These are phyloP conservation scores for Diddensiella transvaalensis DNA, from an alignment of 805 yeast genomes.

Conservation along the genomic window DNA sequence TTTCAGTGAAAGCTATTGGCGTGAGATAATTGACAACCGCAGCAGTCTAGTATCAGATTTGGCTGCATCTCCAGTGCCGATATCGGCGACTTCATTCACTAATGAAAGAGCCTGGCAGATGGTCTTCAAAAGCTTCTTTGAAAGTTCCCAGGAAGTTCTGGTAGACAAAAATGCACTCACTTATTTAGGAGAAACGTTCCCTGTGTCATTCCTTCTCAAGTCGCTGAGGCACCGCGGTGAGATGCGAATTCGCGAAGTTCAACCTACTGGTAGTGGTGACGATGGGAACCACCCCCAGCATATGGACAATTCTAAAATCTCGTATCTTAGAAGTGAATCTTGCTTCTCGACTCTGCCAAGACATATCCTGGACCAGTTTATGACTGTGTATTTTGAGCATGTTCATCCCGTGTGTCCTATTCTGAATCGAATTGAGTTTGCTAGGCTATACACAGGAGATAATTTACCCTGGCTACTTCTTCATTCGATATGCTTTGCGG, in stretches of 20 bases:
- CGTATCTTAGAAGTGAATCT: not conserved
- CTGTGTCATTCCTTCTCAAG: conserved; percentile 11
- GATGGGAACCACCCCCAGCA: not conserved
- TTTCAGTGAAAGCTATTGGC: not conserved
- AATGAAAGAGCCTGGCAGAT: conserved; percentile 4
- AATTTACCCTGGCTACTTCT: conserved; percentile 14
- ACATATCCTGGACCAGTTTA: conserved; percentile 8
- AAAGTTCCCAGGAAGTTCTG: not conserved
- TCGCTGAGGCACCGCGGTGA: conserved; percentile 14
- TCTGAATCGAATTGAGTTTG: conserved; percentile 12
- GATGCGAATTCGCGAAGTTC: conserved; percentile 5
- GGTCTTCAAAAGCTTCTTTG: conserved; percentile 6
- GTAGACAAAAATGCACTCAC: conserved; percentile 6
- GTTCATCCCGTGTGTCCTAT: conserved; percentile 20
- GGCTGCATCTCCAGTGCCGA: not conserved
- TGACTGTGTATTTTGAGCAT: conserved; percentile 9
- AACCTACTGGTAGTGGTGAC: not conserved
- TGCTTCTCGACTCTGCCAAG: conserved; percentile 3
- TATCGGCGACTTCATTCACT: not conserved
- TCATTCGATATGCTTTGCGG: conserved; percentile 17
- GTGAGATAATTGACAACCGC: not conserved
- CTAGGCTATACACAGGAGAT: conserved; percentile 6
- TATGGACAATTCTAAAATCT: not conserved
- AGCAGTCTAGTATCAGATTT: not conserved
- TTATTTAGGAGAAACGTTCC: conserved; percentile 10